phyloP scores from a whole-genome alignment of 75 land plant species.

The Selaginella moellendorffii region DNA sequence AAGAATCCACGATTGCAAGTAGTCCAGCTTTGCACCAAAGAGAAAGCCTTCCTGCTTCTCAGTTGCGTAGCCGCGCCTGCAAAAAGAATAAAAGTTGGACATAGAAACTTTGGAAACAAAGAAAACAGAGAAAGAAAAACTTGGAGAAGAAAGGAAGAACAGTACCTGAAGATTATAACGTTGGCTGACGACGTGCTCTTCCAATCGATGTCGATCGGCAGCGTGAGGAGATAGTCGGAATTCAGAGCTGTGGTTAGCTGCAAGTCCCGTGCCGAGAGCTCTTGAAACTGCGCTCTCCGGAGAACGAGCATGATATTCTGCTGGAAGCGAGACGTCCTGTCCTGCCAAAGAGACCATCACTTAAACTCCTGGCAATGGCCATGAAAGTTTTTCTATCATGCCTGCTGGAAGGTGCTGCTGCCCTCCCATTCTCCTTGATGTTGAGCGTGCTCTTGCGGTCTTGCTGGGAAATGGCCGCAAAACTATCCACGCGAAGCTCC shows the following conservation, averaged over 20 bases:
- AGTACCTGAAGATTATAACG: slow-evolving; percentile 69
- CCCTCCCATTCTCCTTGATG: not conserved
- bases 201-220: slow-evolving; percentile 96
- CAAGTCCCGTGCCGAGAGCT: slow-evolving; percentile 68
- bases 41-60: slow-evolving; percentile 79
- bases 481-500: slow-evolving; percentile 45
- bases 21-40: slow-evolving; percentile 82
- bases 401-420: not conserved
- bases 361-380: not conserved
- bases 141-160: not conserved
- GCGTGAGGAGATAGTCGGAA: slow-evolving; percentile 77
- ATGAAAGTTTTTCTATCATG: not conserved
- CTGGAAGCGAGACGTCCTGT: slow-evolving; percentile 50
- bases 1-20: slow-evolving; percentile 65
- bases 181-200: slow-evolving; percentile 60
- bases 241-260: slow-evolving; percentile 62
- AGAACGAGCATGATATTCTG: slow-evolving; percentile 65
- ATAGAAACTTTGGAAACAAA: too few species aligned
- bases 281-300: slow-evolving; percentile 70
- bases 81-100: too few species aligned
- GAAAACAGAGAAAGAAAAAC: too few species aligned
- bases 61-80: slow-evolving; percentile 76
- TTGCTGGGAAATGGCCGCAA: too few species aligned
- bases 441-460: not conserved
- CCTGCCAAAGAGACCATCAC: slow-evolving; percentile 4